These are phyloP conservation scores for Phaeotremella skinneri DNA, from an alignment of 768 basidiomycete species.

Conservation along the genomic window DNA sequence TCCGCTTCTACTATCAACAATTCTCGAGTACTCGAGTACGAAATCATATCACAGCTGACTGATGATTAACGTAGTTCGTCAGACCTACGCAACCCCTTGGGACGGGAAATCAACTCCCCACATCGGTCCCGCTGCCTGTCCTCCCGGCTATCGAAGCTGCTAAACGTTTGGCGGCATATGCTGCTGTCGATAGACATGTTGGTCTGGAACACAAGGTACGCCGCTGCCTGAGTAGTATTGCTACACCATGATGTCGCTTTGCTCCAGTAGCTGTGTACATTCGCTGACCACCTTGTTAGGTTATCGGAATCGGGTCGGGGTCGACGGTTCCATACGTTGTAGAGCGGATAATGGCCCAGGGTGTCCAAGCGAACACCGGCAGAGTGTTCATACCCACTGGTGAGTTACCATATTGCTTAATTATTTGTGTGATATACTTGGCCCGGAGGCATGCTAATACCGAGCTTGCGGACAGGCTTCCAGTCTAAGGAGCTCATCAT, in stretches of 20 bases:
- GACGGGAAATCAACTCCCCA: conserved; percentile 36
- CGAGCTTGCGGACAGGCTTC: conserved; percentile 60
- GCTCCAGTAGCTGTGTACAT: too few relatives aligned
- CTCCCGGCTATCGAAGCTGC: conserved; percentile 65
- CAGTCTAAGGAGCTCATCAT: conserved; percentile 96
- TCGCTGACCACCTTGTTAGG: conserved; percentile 23
- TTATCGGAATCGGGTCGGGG: conserved; percentile 54
- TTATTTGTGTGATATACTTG: neutral
- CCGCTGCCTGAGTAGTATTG: neutral
- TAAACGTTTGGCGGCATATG: conserved; percentile 87
- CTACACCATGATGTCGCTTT: too few relatives aligned
- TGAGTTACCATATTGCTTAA: conserved; percentile 53
- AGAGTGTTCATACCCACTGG: conserved; percentile 90
- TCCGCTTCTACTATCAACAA: neutral
- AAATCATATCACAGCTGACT: neutral
- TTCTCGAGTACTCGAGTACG: neutral
- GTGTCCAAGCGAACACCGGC: conserved; percentile 66
- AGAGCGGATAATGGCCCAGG: conserved; percentile 85
- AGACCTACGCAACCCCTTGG: conserved; percentile 38
- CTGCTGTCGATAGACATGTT: conserved; percentile 88
- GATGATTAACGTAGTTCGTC: conserved; percentile 19
- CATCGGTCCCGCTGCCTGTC: conserved; percentile 35
- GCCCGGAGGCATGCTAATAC: neutral
- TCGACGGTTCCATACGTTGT: conserved; percentile 94
- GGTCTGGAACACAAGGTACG: conserved; percentile 73